phyloP scores from a whole-genome alignment of 2,329 filamentous ascomycete genomes.

The Penicillium sp. region DNA sequence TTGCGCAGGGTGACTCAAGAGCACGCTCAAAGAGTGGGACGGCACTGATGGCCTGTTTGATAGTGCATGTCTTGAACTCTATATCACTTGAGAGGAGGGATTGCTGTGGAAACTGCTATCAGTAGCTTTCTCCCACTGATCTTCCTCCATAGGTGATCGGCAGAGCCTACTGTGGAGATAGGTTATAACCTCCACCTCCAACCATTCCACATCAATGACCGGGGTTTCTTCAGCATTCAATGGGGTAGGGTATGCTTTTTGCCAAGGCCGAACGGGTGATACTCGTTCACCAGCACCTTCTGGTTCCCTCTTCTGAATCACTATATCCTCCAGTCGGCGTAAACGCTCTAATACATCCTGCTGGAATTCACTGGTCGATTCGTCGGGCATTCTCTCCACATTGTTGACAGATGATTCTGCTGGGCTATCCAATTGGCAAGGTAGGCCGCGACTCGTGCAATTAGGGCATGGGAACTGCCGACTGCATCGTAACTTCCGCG shows the following conservation, averaged over 20 bases:
- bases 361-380: neutral
- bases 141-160: neutral
- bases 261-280: neutral
- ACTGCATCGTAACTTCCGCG: constrained; percentile 53
- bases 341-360: constrained; percentile 15
- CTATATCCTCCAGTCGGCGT: constrained; percentile 16
- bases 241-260: neutral
- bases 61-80: constrained; percentile 15
- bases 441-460: constrained; percentile 38
- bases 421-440: constrained; percentile 22
- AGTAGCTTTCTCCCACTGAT: neutral
- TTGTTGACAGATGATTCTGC: neutral
- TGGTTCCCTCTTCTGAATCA: constrained; percentile 6
- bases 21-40: neutral
- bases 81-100: constrained; percentile 5
- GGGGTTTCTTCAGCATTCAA: neutral
- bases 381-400: neutral
- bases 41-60: neutral
- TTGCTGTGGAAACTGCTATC: neutral
- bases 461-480: constrained; percentile 51
- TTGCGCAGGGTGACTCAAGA: neutral
- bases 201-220: constrained; percentile 10
- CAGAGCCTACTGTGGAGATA: constrained; percentile 7
- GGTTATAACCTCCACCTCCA: constrained; percentile 17
- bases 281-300: neutral